Evolutionary conservation across 148 eudicot genomes (phyloP), one percentile per base, ranked within the genome.

Genomic region (Salicornia ramosissima): DNA sequence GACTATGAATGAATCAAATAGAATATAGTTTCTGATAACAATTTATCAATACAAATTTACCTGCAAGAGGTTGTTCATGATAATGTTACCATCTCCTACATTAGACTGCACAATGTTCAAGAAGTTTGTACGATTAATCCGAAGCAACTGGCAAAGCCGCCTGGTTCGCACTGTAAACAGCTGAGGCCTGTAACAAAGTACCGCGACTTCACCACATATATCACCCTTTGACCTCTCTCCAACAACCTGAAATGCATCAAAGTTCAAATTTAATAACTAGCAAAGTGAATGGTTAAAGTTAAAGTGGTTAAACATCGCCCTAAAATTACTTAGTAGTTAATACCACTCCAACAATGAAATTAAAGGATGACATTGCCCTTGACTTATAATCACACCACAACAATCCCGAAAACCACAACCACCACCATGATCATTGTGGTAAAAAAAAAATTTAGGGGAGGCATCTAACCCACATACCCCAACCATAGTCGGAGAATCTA

Each of bases 111-210:
- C 76, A 33, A 83, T 80, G 50, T 61, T 87, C 83, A 87, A 75
- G 75, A 88, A 86, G 13, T 84, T 72, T 22, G 90, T 73, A 34
- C 94, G 90, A 76, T 81, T 86, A 59, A 88, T 57, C 25, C 94
- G 80, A 49, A 88, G 65, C 36, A 94, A 81, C 74, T 90, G 96
- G 69, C 96, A 77, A 51, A 90, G 70, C 50, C 96, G 74, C 67
- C 79, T 94, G 46, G 97, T 90, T 51, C 97, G 83, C 21, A 87
- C 88, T 1, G 96, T 93, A 49, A 87, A 90, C 60, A 88, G 83
- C 42, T 94, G 98, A 16, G 98, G 98, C 76, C 89, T 85, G 64
- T 87, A 94, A 67, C 97, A 94, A 56, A 94, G 97, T 46, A 90
- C 96, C 33, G 90, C 90, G 47, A 94, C 87, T 76, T 94, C 98